Evolutionary conservation across 1,284 basidiomycete species (phyloP).

Genomic region (Heterobasidion parviporum): DNA sequence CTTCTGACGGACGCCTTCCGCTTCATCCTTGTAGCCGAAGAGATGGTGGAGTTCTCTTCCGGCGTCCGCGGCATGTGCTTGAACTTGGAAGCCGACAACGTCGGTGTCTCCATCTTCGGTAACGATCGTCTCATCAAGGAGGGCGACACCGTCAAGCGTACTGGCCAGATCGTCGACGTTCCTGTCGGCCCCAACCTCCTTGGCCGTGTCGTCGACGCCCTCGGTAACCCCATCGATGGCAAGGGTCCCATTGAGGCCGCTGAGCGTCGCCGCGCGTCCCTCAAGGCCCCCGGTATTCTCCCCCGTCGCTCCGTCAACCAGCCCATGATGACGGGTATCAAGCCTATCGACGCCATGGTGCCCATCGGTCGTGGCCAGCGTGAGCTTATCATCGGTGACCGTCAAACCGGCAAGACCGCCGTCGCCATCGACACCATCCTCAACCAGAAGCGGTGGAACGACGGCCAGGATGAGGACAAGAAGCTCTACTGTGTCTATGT

Average conservation of each 20-base stretch:
- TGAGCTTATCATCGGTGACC: conserved; percentile 99
- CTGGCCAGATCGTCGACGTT: conserved; percentile 99
- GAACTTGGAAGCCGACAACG: conserved; percentile 99
- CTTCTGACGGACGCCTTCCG: conserved; percentile 6
- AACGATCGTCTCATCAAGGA: conserved; percentile 99
- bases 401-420: conserved; percentile 99
- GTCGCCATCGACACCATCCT: conserved; percentile 99
- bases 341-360: conserved; percentile 99
- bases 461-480: conserved; percentile 91
- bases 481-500: conserved; percentile 99
- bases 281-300: conserved; percentile 98
- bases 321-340: conserved; percentile 99
- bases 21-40: conserved; percentile 64
- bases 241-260: conserved; percentile 94
- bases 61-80: conserved; percentile 98
- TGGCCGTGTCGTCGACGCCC: conserved; percentile 97
- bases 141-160: conserved; percentile 99
- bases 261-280: conserved; percentile 91
- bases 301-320: conserved; percentile 99
- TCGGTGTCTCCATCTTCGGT: conserved; percentile 99
- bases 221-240: conserved; percentile 99
- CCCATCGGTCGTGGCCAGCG: conserved; percentile 99
- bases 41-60: conserved; percentile 99
- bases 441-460: conserved; percentile 99
- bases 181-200: conserved; percentile 95